Evolutionary conservation across 257 asterid species (phyloP).

Genomic region (Knoxia roxburghii): DNA sequence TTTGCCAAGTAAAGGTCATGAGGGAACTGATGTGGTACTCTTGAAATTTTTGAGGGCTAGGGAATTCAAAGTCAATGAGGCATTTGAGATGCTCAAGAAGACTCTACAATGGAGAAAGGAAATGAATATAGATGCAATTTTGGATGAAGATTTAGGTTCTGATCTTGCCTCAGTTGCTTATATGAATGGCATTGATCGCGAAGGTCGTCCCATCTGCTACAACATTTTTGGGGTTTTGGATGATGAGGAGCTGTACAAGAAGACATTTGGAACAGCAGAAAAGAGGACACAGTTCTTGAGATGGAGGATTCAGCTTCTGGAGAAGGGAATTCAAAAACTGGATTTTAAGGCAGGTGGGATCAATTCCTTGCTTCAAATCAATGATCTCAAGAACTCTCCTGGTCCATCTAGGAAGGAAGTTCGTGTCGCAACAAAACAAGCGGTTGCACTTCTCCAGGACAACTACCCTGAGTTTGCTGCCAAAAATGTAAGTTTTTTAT

Average conservation of each 20-base stretch:
- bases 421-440: conserved; percentile 52
- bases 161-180: conserved; percentile 55
- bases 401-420: conserved; percentile 67
- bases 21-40: conserved; percentile 52
- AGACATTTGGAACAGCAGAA: conserved; percentile 50
- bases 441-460: conserved; percentile 68
- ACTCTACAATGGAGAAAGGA: conserved; percentile 75
- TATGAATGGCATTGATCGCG: conserved; percentile 54
- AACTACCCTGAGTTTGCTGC: conserved; percentile 82
- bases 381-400: conserved; percentile 60
- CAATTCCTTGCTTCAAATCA: conserved; percentile 56
- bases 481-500: conserved; percentile 48
- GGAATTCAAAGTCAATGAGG: conserved; percentile 62
- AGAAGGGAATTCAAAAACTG: conserved; percentile 58
- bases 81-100: conserved; percentile 59
- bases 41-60: conserved; percentile 71
- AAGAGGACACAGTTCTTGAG: conserved; percentile 60
- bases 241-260: conserved; percentile 40
- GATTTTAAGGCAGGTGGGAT: conserved; percentile 56
- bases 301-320: conserved; percentile 83
- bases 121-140: conserved; percentile 41
- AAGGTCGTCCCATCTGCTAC: conserved; percentile 77
- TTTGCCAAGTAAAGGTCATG: conserved; percentile 51
- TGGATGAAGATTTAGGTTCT: conserved; percentile 48
- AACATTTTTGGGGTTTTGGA: conserved; percentile 63